These are phyloP conservation scores for Cladophialophora immunda DNA, from an alignment of 2,329 filamentous ascomycete genomes.

Conservation along the genomic window DNA sequence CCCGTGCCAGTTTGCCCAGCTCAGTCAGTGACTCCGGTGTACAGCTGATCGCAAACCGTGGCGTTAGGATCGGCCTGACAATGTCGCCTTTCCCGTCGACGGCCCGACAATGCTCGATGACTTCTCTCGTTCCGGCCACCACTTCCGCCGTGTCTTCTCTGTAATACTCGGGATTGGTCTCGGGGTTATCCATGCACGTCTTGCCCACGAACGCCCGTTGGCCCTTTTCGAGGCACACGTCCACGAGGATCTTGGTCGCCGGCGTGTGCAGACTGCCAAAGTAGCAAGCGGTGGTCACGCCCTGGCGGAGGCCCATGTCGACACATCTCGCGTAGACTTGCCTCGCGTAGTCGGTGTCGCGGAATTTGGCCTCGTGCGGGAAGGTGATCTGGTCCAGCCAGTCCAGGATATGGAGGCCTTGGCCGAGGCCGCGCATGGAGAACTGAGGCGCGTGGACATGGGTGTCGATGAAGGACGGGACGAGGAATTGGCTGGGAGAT, in stretches of 20 bases:
- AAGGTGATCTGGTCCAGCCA: constrained; percentile 73
- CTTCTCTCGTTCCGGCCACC: constrained; percentile 40
- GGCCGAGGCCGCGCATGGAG: constrained; percentile 56
- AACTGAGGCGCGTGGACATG: constrained; percentile 73
- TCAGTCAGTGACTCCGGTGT: constrained; percentile 60
- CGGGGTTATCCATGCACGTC: constrained; percentile 66
- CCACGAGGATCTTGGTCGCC: constrained; percentile 66
- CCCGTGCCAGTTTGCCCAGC: constrained; percentile 60
- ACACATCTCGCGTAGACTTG: constrained; percentile 63
- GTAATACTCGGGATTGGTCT: constrained; percentile 49
- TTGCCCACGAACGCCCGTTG: constrained; percentile 70
- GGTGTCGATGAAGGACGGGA: constrained; percentile 71
- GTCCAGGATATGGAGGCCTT: constrained; percentile 57
- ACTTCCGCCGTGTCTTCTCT: constrained; percentile 40
- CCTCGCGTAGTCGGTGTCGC: constrained; percentile 62
- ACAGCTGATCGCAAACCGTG: constrained; percentile 67
- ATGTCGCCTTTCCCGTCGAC: constrained; percentile 55
- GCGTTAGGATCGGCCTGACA: constrained; percentile 61
- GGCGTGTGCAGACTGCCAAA: constrained; percentile 66
- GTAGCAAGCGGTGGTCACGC: constrained; percentile 69
- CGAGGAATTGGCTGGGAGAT: constrained; percentile 59
- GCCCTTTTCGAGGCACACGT: constrained; percentile 61
- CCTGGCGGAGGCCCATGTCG: constrained; percentile 67
- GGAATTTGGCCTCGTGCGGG: constrained; percentile 69
- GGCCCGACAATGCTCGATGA: constrained; percentile 50